Conservation (phyloP, 352 stramenopile species). For the Pythium periplocum region DNA sequence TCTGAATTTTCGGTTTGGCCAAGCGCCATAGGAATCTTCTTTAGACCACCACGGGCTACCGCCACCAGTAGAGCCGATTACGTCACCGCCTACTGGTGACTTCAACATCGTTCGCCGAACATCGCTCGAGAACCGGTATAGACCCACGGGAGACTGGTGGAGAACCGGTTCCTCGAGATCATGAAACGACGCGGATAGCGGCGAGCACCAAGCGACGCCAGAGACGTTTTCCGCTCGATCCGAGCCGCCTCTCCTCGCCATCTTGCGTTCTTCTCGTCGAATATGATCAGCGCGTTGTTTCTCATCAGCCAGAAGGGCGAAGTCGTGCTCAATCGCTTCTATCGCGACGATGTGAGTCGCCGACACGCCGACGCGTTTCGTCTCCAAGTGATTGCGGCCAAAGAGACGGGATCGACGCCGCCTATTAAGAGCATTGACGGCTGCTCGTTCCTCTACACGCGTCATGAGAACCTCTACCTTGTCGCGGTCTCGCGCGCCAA, state of each 20-base stretch:
- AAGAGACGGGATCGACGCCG: constrained; percentile 92
- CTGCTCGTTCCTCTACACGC: constrained; percentile 97
- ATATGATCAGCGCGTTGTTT: constrained; percentile 79
- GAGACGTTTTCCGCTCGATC: neutral
- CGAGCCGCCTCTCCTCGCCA: neutral
- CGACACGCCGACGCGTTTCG: constrained; percentile 66
- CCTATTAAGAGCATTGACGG: constrained; percentile 96
- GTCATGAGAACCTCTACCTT: constrained; percentile 97
- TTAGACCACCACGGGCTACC: neutral
- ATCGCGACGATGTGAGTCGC: constrained; percentile 73
- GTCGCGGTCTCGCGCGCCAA: constrained; percentile 96
- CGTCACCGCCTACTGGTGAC: constrained; percentile 11
- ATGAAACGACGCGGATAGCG: constrained; percentile 14
- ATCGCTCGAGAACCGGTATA: constrained; percentile 7
- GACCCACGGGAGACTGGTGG: constrained; percentile 6
- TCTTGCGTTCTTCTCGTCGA: too few species aligned
- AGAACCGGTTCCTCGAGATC: constrained; percentile 7
- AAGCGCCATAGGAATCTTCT: constrained; percentile 17
- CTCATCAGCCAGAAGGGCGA: constrained; percentile 81
- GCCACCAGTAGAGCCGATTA: constrained; percentile 6
- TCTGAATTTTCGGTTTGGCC: constrained; percentile 8
- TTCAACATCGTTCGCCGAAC: constrained; percentile 7
- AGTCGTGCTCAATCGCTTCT: constrained; percentile 79
- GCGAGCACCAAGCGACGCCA: constrained; percentile 17
- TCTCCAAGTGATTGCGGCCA: constrained; percentile 92